These are phyloP conservation scores for Kuraishia hungarica DNA, from an alignment of 805 yeast genomes.

Conservation along the genomic window DNA sequence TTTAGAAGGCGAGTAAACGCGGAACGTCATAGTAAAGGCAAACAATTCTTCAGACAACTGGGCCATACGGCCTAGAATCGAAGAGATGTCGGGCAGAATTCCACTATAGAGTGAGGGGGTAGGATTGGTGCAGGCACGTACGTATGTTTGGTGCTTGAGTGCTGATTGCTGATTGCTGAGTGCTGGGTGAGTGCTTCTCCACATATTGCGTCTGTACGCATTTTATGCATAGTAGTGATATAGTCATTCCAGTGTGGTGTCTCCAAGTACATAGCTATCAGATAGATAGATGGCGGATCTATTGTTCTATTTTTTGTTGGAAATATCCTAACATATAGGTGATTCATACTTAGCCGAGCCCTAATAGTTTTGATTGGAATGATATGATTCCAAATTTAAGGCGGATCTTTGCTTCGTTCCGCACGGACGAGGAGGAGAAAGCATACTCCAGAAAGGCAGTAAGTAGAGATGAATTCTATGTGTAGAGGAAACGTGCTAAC, in stretches of 20 bases:
- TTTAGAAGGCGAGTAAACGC: conserved; percentile 26
- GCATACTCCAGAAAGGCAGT: conserved; percentile 65
- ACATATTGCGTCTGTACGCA: background rate
- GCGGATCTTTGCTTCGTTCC: conserved; percentile 69
- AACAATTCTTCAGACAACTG: background rate
- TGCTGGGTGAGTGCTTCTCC: background rate
- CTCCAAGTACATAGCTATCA: too few relatives aligned
- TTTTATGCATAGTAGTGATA: too few relatives aligned
- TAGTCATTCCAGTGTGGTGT: too few relatives aligned
- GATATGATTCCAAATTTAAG: conserved; percentile 56
- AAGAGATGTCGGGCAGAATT: background rate
- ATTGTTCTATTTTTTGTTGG: too few relatives aligned
- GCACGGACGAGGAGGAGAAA: conserved; percentile 83
- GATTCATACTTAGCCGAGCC: too few relatives aligned
- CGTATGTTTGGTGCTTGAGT: too few relatives aligned
- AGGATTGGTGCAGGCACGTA: too few relatives aligned
- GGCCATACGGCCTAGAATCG: conserved; percentile 1
- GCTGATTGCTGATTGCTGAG: too few relatives aligned
- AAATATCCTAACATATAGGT: too few relatives aligned
- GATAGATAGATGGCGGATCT: too few relatives aligned
- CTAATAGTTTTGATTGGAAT: background rate
- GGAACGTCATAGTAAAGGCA: conserved; percentile 12
- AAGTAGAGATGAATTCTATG: conserved; percentile 11
- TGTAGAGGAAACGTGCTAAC: background rate
- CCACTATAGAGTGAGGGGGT: background rate